These are phyloP conservation scores for Ceratocystis colombiana DNA, from an alignment of 2,329 filamentous ascomycete genomes.

Conservation along the genomic window DNA sequence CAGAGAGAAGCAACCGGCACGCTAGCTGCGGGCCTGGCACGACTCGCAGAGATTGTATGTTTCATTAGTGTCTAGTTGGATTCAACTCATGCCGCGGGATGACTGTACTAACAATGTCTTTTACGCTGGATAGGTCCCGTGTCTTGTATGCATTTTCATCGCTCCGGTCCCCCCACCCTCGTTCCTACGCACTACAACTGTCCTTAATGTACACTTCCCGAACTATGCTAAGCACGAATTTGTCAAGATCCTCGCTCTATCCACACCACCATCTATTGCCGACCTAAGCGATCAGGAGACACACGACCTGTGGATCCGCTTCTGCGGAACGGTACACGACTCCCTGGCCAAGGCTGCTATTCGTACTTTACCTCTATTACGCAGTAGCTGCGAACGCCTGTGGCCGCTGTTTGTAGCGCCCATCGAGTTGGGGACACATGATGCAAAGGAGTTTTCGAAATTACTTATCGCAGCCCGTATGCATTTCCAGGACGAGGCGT, in stretches of 20 bases:
- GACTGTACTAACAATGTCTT: constrained; percentile 12
- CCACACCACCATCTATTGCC: constrained; percentile 36
- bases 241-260: constrained; percentile 60
- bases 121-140: constrained; percentile 54
- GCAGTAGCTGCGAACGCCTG: constrained; percentile 57
- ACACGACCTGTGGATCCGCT: constrained; percentile 65
- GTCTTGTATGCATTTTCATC: constrained; percentile 66
- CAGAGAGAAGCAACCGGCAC: constrained; percentile 72
- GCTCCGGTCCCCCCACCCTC: constrained; percentile 60
- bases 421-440: constrained; percentile 61
- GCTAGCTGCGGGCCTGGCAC: constrained; percentile 67
- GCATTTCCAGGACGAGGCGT: constrained; percentile 62
- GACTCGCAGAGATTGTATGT: constrained; percentile 68
- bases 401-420: constrained; percentile 82
- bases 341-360: constrained; percentile 70
- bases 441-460: constrained; percentile 71
- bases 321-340: constrained; percentile 77
- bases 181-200: constrained; percentile 58
- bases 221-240: constrained; percentile 74
- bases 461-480: constrained; percentile 61
- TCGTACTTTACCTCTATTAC: constrained; percentile 65
- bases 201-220: constrained; percentile 71
- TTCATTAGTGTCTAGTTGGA: not conserved
- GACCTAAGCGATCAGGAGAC: constrained; percentile 48
- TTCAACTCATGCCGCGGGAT: constrained; percentile 21